Percentiles rank a stretch among this genome's conserved stretches.
These are phyloP conservation scores for Afroboletus lepidellus DNA, from an alignment of 1,284 basidiomycete species.

Conservation along the genomic window DNA sequence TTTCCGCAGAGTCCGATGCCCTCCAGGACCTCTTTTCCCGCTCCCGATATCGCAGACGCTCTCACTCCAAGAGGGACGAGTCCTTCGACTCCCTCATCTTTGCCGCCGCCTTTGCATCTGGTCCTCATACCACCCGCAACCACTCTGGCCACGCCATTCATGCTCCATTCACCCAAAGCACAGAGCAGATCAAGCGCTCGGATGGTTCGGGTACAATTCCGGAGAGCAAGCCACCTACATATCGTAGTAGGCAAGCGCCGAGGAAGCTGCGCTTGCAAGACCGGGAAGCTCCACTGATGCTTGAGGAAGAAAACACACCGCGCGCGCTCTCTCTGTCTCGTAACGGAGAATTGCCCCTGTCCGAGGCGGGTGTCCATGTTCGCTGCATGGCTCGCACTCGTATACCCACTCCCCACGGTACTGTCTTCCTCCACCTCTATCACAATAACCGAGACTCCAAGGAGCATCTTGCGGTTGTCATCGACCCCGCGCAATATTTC, in stretches of 20 bases:
- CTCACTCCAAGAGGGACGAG: conserved; percentile 55
- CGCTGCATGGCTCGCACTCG: conserved; percentile 96
- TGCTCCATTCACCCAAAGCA: conserved; percentile 60
- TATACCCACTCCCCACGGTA: conserved; percentile 95
- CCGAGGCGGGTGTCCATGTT: conserved; percentile 46
- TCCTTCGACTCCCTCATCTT: conserved; percentile 72
- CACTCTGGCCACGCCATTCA: conserved; percentile 47
- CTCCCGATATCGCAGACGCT: conserved; percentile 38
- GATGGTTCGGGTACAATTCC: conserved; percentile 36
- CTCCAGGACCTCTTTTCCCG: conserved; percentile 37
- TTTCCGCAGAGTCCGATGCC: conserved; percentile 29
- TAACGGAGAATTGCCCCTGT: conserved; percentile 8
- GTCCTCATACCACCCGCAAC: conserved; percentile 71
- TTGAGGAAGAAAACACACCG: conserved; percentile 31
- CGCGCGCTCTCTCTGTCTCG: conserved; percentile 31
- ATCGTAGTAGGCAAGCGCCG: conserved; percentile 72
- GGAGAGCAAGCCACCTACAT: conserved; percentile 48
- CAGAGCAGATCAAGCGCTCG: conserved; percentile 44
- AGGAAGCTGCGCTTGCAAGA: conserved; percentile 53
- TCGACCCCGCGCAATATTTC: conserved; percentile 82
- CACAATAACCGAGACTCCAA: conserved; percentile 89
- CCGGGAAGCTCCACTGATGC: conserved; percentile 14
- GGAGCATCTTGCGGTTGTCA: conserved; percentile 97
- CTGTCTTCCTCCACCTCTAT: conserved; percentile 93
- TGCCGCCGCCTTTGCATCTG: conserved; percentile 66